Percentiles rank a stretch among this genome's conserved stretches.
Evolutionary conservation across 2,329 filamentous ascomycete genomes (phyloP).

Genomic region (Botrytis elliptica): DNA sequence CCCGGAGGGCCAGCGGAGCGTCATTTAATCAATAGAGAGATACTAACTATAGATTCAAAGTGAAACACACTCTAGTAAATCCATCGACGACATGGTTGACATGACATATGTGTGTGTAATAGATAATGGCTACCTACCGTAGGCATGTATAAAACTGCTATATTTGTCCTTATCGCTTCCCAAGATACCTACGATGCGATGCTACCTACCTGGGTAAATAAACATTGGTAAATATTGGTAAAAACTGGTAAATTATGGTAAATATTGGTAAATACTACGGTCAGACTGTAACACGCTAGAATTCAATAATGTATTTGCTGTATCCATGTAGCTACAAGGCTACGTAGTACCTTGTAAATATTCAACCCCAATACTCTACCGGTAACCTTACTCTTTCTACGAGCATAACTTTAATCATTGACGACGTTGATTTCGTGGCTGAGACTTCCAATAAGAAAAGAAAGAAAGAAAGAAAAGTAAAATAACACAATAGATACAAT

Average conservation of each 20-base stretch:
- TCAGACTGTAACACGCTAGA: neutral
- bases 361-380: neutral
- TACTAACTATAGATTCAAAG: neutral
- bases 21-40: neutral
- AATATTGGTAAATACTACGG: too few relatives aligned
- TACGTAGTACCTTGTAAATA: neutral
- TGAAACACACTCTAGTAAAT: neutral
- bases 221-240: too few relatives aligned
- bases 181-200: neutral
- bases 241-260: too few relatives aligned
- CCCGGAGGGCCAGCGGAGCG: neutral
- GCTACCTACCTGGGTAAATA: too few relatives aligned
- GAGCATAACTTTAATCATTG: neutral
- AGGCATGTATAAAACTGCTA: neutral
- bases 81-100: neutral
- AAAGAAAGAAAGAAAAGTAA: neutral
- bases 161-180: neutral
- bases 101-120: neutral
- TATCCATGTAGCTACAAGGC: neutral
- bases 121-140: too few relatives aligned
- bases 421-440: conserved; percentile 2
- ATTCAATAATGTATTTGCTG: neutral
- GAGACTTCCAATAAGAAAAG: neutral
- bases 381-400: neutral
- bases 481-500: neutral